Evolutionary conservation across 352 stramenopile species (phyloP), one percentile per base, ranked within the genome.

Genomic region (Phytophthora niederhauseri): DNA sequence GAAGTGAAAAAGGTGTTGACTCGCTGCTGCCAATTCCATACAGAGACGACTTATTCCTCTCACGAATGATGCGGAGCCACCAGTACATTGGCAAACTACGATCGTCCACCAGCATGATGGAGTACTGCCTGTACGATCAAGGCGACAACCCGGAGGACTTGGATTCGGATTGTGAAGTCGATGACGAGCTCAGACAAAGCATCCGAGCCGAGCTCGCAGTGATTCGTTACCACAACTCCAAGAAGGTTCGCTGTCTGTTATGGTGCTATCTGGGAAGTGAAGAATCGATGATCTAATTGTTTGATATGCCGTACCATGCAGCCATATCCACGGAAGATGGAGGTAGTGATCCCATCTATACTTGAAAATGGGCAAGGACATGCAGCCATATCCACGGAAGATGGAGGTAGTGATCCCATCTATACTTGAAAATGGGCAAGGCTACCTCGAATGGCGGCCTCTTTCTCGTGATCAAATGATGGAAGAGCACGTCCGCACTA

Each of bases 11-110:
- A 28, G 20, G 20, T n/a, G 46, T 20, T 53, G 19, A 53, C 46
- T 26, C 46, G 15, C 30, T 60, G 12, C 15, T 34, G 46, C 36
- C 5, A 22, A 36, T 56, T 56, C 49, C 36, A 12, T 30, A 7
- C 41, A 90, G 82, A 19, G 90, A 96, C 28, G 90, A 97, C 50
- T 65, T 97, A 24, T 92, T 87, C 43, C 69, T 94, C 38, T 85
- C 85, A 24, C 83, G 90, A 46, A 85, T 82, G 72, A 89, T 93
- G 68, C 82, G 91, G 7, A 94, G 84, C 54, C 86, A 95, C 53
- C 87, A 95, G 61, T 97, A 94, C 72, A 78, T 97, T 11, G 91
- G 90, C 1, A 97, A 97, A 61, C 66, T 97, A 14, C 86, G 87
- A 6, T 92, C 86, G 5, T 93, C 84, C 14, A 91, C 80, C 17